Percentiles rank a stretch among this genome's conserved stretches.
phyloP scores from a whole-genome alignment of 768 basidiomycete species.

The Tricholoma sp. region DNA sequence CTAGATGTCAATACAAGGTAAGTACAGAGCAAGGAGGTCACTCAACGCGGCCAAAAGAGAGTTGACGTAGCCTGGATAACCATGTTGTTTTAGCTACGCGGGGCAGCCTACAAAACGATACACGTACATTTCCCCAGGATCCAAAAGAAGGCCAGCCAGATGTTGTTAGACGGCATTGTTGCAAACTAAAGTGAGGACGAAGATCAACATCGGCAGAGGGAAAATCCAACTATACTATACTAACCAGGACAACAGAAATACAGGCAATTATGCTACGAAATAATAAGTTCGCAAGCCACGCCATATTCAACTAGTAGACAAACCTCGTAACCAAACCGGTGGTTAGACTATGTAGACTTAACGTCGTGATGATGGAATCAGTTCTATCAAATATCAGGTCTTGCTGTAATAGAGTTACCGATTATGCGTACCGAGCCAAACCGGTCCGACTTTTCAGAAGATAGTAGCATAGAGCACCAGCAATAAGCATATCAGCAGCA shows the following conservation, averaged over 20 bases:
- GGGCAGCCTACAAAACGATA: background rate
- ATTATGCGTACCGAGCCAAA: constrained; percentile 28
- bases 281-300: background rate
- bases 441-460: constrained; percentile 44
- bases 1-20: background rate
- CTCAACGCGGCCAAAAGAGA: constrained; percentile 45
- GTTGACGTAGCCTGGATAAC: constrained; percentile 42
- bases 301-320: background rate
- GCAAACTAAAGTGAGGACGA: constrained; percentile 27
- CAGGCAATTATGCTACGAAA: constrained; percentile 32
- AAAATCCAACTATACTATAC: constrained; percentile 3
- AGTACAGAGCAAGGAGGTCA: constrained; percentile 3
- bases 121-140: constrained; percentile 43
- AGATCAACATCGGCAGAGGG: background rate
- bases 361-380: constrained; percentile 37
- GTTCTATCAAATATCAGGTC: constrained; percentile 23
- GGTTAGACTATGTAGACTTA: constrained; percentile 41
- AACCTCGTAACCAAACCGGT: constrained; percentile 42
- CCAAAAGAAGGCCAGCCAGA: constrained; percentile 50
- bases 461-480: constrained; percentile 42
- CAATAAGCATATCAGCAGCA: constrained; percentile 47
- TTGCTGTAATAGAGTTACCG: background rate
- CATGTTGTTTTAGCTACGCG: background rate
- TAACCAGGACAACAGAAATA: constrained; percentile 36
- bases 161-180: constrained; percentile 40